A percentile compares a stretch with the other conserved stretches of the same genome.
These are phyloP conservation scores for Daldinia caldariorum DNA, from an alignment of 495 filamentous ascomycete genomes.

Conservation along the genomic window DNA sequence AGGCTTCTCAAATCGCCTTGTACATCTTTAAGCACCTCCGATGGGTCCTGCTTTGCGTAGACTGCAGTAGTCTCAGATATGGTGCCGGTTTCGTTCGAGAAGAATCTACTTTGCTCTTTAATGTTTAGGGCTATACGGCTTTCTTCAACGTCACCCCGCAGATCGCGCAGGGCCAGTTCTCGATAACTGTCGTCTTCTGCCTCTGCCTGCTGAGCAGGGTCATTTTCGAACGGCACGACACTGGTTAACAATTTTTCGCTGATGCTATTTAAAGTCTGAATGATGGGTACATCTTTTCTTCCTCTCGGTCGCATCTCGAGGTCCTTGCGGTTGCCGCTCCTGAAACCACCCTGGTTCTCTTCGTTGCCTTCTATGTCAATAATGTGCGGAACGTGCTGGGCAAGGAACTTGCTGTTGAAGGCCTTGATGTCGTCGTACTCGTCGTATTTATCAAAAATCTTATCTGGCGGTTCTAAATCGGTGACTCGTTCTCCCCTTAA, in stretches of 20 bases:
- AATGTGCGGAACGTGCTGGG: slow-evolving; percentile 79
- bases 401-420: slow-evolving; percentile 60
- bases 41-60: slow-evolving; percentile 73
- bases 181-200: slow-evolving; percentile 80
- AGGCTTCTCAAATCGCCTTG: slow-evolving; percentile 67
- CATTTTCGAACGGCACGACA: slow-evolving; percentile 78
- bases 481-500: slow-evolving; percentile 86
- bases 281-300: slow-evolving; percentile 64
- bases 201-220: slow-evolving; percentile 66
- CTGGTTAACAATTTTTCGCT: slow-evolving; percentile 91
- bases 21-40: slow-evolving; percentile 70
- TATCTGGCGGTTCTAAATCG: slow-evolving; percentile 76
- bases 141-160: slow-evolving; percentile 76
- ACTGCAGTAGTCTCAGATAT: slow-evolving; percentile 65
- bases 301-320: slow-evolving; percentile 80
- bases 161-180: slow-evolving; percentile 80
- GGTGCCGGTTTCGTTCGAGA: slow-evolving; percentile 67
- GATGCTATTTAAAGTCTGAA: slow-evolving; percentile 83
- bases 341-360: slow-evolving; percentile 74
- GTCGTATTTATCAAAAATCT: slow-evolving; percentile 85
- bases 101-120: slow-evolving; percentile 83
- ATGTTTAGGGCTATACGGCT: slow-evolving; percentile 85
- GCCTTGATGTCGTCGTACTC: slow-evolving; percentile 69
- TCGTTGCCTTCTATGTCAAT: slow-evolving; percentile 95
- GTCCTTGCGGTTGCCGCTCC: slow-evolving; percentile 84